These are phyloP conservation scores for Boletus rex-veris DNA, from an alignment of 768 basidiomycete genomes.

Conservation along the genomic window DNA sequence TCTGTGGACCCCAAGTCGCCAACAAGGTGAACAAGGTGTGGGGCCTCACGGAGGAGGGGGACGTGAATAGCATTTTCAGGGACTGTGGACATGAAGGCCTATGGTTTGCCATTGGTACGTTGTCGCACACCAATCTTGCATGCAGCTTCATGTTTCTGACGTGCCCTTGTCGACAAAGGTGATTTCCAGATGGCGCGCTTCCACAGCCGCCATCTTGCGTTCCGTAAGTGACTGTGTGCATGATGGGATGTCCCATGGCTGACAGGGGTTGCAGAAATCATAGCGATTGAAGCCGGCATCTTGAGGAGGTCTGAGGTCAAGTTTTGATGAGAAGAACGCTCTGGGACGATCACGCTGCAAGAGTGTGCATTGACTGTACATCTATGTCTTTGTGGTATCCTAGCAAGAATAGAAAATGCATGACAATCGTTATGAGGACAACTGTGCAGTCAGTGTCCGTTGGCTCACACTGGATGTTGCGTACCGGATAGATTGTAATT, in stretches of 20 bases:
- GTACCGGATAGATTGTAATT: too few relatives aligned
- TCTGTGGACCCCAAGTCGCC: constrained; percentile 46
- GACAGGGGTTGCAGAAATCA: constrained; percentile 23
- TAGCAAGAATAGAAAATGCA: too few relatives aligned
- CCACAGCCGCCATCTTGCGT: constrained; percentile 29
- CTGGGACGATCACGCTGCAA: not conserved
- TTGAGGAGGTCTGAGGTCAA: constrained; percentile 19
- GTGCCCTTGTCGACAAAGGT: constrained; percentile 9
- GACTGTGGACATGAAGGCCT: constrained; percentile 35
- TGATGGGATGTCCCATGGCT: not conserved
- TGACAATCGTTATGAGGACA: too few relatives aligned
- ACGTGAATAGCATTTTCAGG: constrained; percentile 41
- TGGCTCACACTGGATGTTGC: too few relatives aligned
- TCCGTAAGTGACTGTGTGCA: constrained; percentile 21
- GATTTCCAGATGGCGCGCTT: constrained; percentile 25
- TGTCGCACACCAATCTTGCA: not conserved
- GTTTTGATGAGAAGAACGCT: constrained; percentile 10
- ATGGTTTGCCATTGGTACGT: constrained; percentile 29
- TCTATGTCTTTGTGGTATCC: too few relatives aligned
- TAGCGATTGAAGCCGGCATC: constrained; percentile 30
- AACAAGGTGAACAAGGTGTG: constrained; percentile 49
- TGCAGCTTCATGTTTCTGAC: not conserved
- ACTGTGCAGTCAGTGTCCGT: too few relatives aligned
- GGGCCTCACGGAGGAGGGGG: constrained; percentile 64
- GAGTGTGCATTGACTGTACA: too few relatives aligned